Conservation (phyloP, 164 flowering plant genomes). For the Liquidambar formosana region DNA sequence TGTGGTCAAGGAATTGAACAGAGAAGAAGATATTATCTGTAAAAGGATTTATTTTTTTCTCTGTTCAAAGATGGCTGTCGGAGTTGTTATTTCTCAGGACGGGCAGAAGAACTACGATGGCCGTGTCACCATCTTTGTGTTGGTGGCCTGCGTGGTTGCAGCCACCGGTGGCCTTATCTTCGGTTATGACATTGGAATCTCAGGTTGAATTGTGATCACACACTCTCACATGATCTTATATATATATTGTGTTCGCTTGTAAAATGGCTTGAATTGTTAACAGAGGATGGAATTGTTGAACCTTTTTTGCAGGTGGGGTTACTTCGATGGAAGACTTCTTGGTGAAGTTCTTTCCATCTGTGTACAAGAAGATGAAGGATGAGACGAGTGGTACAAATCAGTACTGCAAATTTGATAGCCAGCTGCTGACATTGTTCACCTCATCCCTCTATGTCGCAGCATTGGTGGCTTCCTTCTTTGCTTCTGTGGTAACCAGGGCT, state of each 20-base stretch:
- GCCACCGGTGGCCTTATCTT: constrained; percentile 36
- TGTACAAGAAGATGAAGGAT: background rate
- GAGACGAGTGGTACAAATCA: background rate
- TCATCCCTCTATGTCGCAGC: constrained; percentile 11
- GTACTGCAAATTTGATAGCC: constrained; percentile 11
- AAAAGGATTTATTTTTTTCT: too few relatives aligned
- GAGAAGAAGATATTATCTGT: too few relatives aligned
- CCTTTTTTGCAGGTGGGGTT: constrained; percentile 14
- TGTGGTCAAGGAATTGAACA: too few relatives aligned
- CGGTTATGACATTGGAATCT: constrained; percentile 41
- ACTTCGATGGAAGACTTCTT: constrained; percentile 7
- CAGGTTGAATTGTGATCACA: constrained; percentile 29
- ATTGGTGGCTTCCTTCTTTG: constrained; percentile 16
- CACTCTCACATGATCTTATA: too few relatives aligned
- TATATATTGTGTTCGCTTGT: too few relatives aligned
- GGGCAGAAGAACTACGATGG: too few relatives aligned
- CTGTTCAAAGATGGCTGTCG: too few relatives aligned
- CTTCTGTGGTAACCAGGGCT: constrained; percentile 22
- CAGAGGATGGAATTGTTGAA: too few relatives aligned
- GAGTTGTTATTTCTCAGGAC: too few relatives aligned
- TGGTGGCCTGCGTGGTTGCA: constrained; percentile 28
- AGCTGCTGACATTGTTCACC: constrained; percentile 2
- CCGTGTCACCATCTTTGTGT: background rate
- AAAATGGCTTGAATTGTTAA: too few relatives aligned
- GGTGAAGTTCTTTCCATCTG: constrained; percentile 9